These are phyloP conservation scores for Claviceps pazoutovae DNA, from an alignment of 2,329 filamentous ascomycete species.

Conservation along the genomic window DNA sequence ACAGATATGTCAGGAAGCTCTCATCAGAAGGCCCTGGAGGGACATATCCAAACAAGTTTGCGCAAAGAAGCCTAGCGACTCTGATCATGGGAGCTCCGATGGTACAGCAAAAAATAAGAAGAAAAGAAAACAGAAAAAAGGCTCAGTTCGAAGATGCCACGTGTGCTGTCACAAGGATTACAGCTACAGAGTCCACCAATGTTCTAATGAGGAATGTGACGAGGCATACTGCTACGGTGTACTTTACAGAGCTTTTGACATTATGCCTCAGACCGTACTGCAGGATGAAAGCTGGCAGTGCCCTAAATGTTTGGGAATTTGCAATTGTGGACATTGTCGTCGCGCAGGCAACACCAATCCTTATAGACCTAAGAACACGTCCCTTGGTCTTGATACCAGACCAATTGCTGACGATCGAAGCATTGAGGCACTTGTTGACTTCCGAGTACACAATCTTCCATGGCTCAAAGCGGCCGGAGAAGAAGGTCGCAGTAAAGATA, in stretches of 20 bases:
- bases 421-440: slow-evolving; percentile 81
- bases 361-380: slow-evolving; percentile 75
- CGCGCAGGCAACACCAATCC: slow-evolving; percentile 52
- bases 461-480: slow-evolving; percentile 58
- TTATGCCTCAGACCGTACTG: slow-evolving; percentile 72
- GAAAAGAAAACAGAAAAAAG: slow-evolving; percentile 38
- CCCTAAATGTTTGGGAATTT: slow-evolving; percentile 72
- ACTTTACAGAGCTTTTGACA: slow-evolving; percentile 80
- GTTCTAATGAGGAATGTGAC: slow-evolving; percentile 54
- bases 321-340: slow-evolving; percentile 73
- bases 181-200: slow-evolving; percentile 72
- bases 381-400: slow-evolving; percentile 82
- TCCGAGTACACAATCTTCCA: slow-evolving; percentile 71
- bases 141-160: slow-evolving; percentile 54
- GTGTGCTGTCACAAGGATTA: slow-evolving; percentile 71
- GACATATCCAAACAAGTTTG: slow-evolving; percentile 55
- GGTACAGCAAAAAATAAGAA: slow-evolving; percentile 47
- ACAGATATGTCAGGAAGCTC: slow-evolving; percentile 85
- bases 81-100: slow-evolving; percentile 47
- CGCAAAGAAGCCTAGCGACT: slow-evolving; percentile 32
- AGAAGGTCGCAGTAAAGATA: slow-evolving; percentile 42
- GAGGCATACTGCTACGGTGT: slow-evolving; percentile 86
- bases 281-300: slow-evolving; percentile 76
- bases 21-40: slow-evolving; percentile 65
- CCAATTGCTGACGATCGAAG: slow-evolving; percentile 83